Evolutionary conservation across 768 basidiomycete genomes (phyloP).

Genomic region (Suillus cothurnatus): DNA sequence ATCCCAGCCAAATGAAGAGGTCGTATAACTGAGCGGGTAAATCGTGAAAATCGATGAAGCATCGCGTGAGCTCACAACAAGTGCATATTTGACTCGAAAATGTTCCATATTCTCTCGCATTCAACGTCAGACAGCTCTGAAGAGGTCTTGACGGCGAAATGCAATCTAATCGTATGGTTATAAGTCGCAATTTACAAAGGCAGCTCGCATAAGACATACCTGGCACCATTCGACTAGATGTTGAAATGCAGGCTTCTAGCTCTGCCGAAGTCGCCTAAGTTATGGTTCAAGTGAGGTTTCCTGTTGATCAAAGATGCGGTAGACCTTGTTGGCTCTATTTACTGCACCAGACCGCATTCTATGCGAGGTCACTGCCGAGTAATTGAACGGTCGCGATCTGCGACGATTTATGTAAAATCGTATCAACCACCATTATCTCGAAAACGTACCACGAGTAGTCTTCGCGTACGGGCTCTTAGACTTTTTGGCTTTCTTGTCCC

Average conservation of each 20-base stretch:
- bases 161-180: conserved; percentile 18
- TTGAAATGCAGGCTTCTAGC: conserved; percentile 20
- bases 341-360: conserved; percentile 24
- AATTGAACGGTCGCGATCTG: background rate
- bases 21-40: conserved; percentile 46
- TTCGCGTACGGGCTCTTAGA: background rate
- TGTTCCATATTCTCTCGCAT: conserved; percentile 50
- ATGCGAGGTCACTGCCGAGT: background rate
- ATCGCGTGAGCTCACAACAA: conserved; percentile 32
- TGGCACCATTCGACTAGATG: conserved; percentile 14
- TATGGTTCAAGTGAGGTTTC: conserved; percentile 7
- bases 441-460: background rate
- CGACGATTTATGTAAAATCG: background rate
- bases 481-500: too few relatives aligned
- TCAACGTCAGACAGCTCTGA: conserved; percentile 38
- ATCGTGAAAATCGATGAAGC: background rate
- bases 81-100: conserved; percentile 63
- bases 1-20: conserved; percentile 70
- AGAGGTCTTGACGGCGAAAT: conserved; percentile 27
- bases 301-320: conserved; percentile 1
- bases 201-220: conserved; percentile 14
- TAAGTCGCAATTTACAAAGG: background rate
- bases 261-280: conserved; percentile 24
- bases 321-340: conserved; percentile 39
- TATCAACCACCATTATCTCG: background rate